These are phyloP conservation scores for Ophiosphaerella narmari DNA, from an alignment of 2,329 filamentous ascomycete species.

Conservation along the genomic window DNA sequence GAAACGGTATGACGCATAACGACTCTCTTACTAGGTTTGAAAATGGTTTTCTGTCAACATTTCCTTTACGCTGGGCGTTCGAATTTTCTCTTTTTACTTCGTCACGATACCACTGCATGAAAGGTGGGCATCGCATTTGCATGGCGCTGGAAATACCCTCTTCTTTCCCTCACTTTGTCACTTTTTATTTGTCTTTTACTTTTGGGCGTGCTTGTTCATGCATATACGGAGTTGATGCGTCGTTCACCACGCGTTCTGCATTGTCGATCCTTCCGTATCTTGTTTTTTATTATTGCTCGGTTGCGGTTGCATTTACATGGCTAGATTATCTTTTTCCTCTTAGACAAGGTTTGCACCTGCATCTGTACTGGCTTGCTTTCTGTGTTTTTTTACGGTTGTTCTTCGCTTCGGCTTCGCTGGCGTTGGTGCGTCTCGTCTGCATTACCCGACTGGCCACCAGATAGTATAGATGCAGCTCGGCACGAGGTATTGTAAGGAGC, in stretches of 20 bases:
- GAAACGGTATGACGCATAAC: background rate
- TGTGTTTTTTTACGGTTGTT: background rate
- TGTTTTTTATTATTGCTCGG: conserved; percentile 4
- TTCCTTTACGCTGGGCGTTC: background rate
- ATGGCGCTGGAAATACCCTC: conserved; percentile 13
- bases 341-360: conserved; percentile 7
- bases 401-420: conserved; percentile 5
- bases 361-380: conserved; percentile 4
- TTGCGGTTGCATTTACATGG: conserved; percentile 9
- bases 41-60: background rate
- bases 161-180: conserved; percentile 6
- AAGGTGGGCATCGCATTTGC: conserved; percentile 10
- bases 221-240: background rate
- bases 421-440: conserved; percentile 4
- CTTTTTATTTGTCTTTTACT: background rate
- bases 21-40: background rate
- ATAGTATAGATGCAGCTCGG: conserved; percentile 7
- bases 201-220: background rate
- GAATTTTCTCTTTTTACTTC: background rate
- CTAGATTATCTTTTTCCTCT: background rate
- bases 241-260: background rate
- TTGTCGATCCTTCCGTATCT: background rate
- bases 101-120: conserved; percentile 2
- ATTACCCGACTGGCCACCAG: conserved; percentile 15
- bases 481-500: conserved; percentile 5